These are phyloP conservation scores for Symbiodinium natans DNA, from an alignment of 73 alveolate species.

Conservation along the genomic window DNA sequence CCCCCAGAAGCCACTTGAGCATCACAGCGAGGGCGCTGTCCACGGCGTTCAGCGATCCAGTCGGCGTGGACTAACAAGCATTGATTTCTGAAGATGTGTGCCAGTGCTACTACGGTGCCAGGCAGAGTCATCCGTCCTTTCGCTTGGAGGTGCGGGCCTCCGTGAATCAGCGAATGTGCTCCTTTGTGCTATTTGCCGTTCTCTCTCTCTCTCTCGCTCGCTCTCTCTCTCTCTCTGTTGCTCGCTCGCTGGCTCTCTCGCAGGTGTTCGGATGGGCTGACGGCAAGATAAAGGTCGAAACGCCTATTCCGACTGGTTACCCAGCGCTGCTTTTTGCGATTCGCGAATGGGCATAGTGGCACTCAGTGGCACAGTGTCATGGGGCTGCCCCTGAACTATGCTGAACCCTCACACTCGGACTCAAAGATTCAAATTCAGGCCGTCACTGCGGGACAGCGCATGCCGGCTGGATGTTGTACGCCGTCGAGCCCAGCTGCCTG, in stretches of 20 bases:
- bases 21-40: background rate
- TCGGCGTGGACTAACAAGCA: too few species aligned
- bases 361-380: background rate
- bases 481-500: constrained; percentile 60
- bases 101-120: background rate
- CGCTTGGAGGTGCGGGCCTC: constrained; percentile 49
- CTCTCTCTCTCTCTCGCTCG: background rate
- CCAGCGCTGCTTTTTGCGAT: background rate
- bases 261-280: constrained; percentile 88
- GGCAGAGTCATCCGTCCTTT: constrained; percentile 69
- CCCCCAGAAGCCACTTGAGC: background rate
- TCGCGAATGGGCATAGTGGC: background rate
- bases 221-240: background rate
- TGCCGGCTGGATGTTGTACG: constrained; percentile 85
- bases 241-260: background rate
- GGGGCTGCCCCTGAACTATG: background rate
- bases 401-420: background rate
- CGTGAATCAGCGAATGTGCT: too few species aligned
- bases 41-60: background rate
- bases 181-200: background rate
- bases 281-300: constrained; percentile 76
- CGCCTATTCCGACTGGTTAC: constrained; percentile 39
- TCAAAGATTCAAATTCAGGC: background rate
- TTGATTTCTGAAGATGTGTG: too few species aligned
- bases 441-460: constrained; percentile 52